Evolutionary conservation across 306 rosid species (phyloP), one percentile per base, ranked within the genome.

Genomic region (Dryas drummondii): DNA sequence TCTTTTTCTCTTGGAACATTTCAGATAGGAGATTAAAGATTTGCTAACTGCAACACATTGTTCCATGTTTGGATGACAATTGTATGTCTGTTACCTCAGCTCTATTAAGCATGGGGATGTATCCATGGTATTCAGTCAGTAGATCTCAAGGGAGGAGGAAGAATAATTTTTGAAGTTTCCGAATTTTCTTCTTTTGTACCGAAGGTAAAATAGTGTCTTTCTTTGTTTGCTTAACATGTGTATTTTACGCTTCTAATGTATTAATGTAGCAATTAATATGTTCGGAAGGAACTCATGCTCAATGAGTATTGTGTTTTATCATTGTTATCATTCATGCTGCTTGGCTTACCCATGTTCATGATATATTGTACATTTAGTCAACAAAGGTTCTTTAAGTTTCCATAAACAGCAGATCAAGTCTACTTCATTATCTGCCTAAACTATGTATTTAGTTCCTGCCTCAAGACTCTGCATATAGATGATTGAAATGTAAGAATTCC

Each of bases 21-120:
- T 50, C 62, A 69, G 81, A 22, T 60, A 27, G 75, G 37, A 17
- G 76, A 40, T 61, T 51, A 42, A 19, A 61, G 22, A 27, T 26
- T 37, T 71, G 52, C 5, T 62, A 44, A 51, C 17, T 45, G 58
- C 72, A 15, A 13, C 12, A 70, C 15, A 55, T 40, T 5, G 27
- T 61, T 9, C 40, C 12, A 9, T 55, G 19, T 16, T 46, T 67
- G 64, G 58, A 14, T 66, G n/a, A 52, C 16, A 19, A 42, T 40
- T 77, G 49, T 15, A 59, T 27, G 17, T 19, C 41, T 70, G 58
- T 60, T 4, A 26, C 55, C 45, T 14, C n/a, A 70, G 50, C 45
- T 9, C 26, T 47, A 11, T 42, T 44, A 53, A 15, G 66, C 64
- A 52, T 73, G 70, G 51, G 17, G 44, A 53, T 4, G 47, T 6